Conservation (phyloP, 305 asterid species). For the Fraxinus latifolia region DNA sequence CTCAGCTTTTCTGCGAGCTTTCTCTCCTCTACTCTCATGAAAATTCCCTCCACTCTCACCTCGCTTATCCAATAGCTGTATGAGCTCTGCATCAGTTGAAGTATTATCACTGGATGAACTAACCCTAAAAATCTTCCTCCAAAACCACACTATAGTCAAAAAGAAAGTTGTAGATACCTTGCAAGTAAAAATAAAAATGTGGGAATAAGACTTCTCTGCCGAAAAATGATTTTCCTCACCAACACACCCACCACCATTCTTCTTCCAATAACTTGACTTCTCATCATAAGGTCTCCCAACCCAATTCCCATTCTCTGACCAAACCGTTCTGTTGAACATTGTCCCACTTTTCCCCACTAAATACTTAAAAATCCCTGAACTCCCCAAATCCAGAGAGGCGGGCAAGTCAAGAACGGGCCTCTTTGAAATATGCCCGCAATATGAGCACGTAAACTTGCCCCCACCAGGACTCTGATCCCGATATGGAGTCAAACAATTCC, state of each 20-base stretch:
- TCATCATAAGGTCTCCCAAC: conserved; percentile 54
- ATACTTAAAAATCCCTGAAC: conserved; percentile 72
- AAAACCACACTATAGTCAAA: conserved; percentile 62
- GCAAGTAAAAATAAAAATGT: conserved; percentile 55
- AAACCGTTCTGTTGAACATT: conserved; percentile 68
- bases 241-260: conserved; percentile 48
- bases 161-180: conserved; percentile 50
- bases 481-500: conserved; percentile 91
- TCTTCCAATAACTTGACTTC: conserved; percentile 60
- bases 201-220: conserved; percentile 62
- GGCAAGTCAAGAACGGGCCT: conserved; percentile 93
- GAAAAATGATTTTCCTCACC: conserved; percentile 56
- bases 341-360: conserved; percentile 85
- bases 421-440: conserved; percentile 88
- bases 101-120: conserved; percentile 65
- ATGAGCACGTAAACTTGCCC: conserved; percentile 92
- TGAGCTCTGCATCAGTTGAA: conserved; percentile 52
- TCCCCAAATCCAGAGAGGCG: conserved; percentile 63
- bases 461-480: conserved; percentile 95
- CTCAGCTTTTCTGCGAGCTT: not conserved
- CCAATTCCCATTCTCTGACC: conserved; percentile 79
- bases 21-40: conserved; percentile 29
- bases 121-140: conserved; percentile 78
- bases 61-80: conserved; percentile 56
- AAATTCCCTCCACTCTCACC: conserved; percentile 64